Base-by-base conservation (phyloP, 768 basidiomycete species). In the Tulasnella sp. region DNA sequence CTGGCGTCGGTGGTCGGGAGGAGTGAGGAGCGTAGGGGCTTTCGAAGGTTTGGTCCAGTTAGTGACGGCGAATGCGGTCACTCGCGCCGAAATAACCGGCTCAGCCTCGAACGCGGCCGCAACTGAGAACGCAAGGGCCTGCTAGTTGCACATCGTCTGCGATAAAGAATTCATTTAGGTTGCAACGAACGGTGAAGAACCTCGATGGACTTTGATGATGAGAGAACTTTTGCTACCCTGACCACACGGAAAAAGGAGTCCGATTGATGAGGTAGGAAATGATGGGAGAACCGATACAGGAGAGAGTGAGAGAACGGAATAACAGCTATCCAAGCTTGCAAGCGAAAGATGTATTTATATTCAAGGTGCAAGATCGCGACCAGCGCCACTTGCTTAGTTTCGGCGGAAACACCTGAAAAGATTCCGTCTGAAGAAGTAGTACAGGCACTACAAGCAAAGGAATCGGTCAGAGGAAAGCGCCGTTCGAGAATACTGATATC, bases 401-500 rank as follows among this genome's bases (percentile, higher is more conserved):
- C 87, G 89, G 81, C 93, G 89, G 88, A 91, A 95, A 84, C 88
- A 92, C 80, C 91, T 87, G 89, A 93, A 94, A 73, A 95, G 84
- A 84, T 94, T 93, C 80, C 93, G 89, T 84, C 88, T 92, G 86
- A 94, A 88, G 87, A 90, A 93, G 86, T 94, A 95, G 83, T 82
- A 93, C 81, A 95, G 82, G 83, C 93, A 94, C 93, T 95, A 80
- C 7, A 77, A 78, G 79, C n/a, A 74, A 44, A n/a, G 35, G 3
- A 35, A 0, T 76, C 35, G 81, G 55, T 40, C 71, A 67, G 75
- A 29, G 69, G 44, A 44, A 69, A 46, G 74, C 11, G 55, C 42
- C 7, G 29, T 67, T 13, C 7, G 42, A 16, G 26, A 13, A 48
- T 57, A 35, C 0, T 15, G 32, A 77, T 55, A 29, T 76, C 9